Percentiles rank a stretch among this genome's conserved stretches.
phyloP scores from a whole-genome alignment of 2,329 filamentous ascomycete genomes.

The Neospermospora avenae region DNA sequence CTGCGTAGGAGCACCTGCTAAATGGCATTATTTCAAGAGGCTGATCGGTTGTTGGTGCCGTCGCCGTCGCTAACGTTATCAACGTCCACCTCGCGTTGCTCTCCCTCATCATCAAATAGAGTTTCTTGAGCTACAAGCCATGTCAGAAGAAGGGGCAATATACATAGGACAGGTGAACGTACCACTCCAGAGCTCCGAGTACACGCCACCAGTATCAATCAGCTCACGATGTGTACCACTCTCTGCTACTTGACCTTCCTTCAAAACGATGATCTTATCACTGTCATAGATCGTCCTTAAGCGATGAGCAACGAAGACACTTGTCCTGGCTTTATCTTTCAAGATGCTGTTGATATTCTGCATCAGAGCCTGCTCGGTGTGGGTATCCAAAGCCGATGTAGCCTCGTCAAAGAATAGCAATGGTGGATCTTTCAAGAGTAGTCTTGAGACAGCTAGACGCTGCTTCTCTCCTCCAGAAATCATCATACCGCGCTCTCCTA shows the following conservation, averaged over 20 bases:
- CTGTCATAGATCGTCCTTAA: slow-evolving; percentile 91
- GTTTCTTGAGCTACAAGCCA: slow-evolving; percentile 56
- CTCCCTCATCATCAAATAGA: slow-evolving; percentile 48
- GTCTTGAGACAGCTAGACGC: slow-evolving; percentile 75
- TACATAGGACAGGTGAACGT: slow-evolving; percentile 39
- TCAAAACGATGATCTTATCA: slow-evolving; percentile 87
- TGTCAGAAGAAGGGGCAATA: slow-evolving; percentile 16
- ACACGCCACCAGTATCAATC: slow-evolving; percentile 74
- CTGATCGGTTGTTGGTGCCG: slow-evolving; percentile 13
- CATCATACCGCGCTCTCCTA: slow-evolving; percentile 94
- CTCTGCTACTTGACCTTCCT: slow-evolving; percentile 81
- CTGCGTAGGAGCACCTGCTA: too few relatives aligned
- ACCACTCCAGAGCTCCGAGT: slow-evolving; percentile 89
- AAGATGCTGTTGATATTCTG: slow-evolving; percentile 91
- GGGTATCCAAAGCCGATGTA: slow-evolving; percentile 86
- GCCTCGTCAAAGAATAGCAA: slow-evolving; percentile 94
- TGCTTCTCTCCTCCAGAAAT: slow-evolving; percentile 95
- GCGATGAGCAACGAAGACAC: slow-evolving; percentile 91
- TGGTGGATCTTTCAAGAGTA: slow-evolving; percentile 86
- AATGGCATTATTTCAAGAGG: not conserved
- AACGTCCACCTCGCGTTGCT: slow-evolving; percentile 36
- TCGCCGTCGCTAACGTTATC: slow-evolving; percentile 17
- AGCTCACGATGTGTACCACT: slow-evolving; percentile 83
- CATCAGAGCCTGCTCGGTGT: slow-evolving; percentile 88
- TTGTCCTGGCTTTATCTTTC: slow-evolving; percentile 82